These are phyloP conservation scores for Marasmius sp. DNA, from an alignment of 1,284 basidiomycete genomes.

Conservation along the genomic window DNA sequence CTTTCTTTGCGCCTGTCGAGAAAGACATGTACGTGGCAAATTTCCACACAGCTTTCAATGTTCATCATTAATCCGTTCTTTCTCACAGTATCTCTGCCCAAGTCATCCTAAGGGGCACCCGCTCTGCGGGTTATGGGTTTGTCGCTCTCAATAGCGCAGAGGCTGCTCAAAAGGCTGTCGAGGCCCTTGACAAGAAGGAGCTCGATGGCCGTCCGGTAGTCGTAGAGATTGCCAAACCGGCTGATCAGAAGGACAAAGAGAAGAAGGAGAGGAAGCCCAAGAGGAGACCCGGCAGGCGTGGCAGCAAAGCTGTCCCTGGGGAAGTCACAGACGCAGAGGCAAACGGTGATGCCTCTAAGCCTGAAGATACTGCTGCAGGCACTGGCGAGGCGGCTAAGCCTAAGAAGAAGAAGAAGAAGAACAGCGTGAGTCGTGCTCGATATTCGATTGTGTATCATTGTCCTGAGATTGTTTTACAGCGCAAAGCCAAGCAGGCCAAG, in stretches of 20 bases:
- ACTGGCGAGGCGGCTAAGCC: slow-evolving; percentile 64
- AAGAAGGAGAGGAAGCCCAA: slow-evolving; percentile 74
- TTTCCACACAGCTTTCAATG: slow-evolving; percentile 35
- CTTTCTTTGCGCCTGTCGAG: slow-evolving; percentile 82
- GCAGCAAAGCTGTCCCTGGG: slow-evolving; percentile 78
- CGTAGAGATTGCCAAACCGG: slow-evolving; percentile 87
- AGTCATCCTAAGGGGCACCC: slow-evolving; percentile 77
- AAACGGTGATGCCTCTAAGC: slow-evolving; percentile 66
- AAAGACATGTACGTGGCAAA: slow-evolving; percentile 73
- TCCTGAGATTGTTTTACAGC: slow-evolving; percentile 36
- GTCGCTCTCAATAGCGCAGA: slow-evolving; percentile 80
- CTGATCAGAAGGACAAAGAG: slow-evolving; percentile 82
- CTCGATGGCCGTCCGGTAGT: slow-evolving; percentile 86
- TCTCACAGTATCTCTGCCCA: slow-evolving; percentile 64
- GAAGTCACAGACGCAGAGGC: slow-evolving; percentile 86
- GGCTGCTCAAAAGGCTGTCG: slow-evolving; percentile 85
- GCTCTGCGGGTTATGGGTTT: slow-evolving; percentile 91
- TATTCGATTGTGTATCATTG: slow-evolving; percentile 10
- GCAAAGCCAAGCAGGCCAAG: slow-evolving; percentile 55
- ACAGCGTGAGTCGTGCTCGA: slow-evolving; percentile 45
- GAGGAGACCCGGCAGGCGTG: slow-evolving; percentile 78
- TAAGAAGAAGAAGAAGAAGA: slow-evolving; percentile 82
- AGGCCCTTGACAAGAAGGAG: slow-evolving; percentile 82
- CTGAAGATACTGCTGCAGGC: slow-evolving; percentile 44
- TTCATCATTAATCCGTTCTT: slow-evolving; percentile 15